Evolutionary conservation across 1,284 basidiomycete genomes (phyloP).

Genomic region (Cerrena zonata): DNA sequence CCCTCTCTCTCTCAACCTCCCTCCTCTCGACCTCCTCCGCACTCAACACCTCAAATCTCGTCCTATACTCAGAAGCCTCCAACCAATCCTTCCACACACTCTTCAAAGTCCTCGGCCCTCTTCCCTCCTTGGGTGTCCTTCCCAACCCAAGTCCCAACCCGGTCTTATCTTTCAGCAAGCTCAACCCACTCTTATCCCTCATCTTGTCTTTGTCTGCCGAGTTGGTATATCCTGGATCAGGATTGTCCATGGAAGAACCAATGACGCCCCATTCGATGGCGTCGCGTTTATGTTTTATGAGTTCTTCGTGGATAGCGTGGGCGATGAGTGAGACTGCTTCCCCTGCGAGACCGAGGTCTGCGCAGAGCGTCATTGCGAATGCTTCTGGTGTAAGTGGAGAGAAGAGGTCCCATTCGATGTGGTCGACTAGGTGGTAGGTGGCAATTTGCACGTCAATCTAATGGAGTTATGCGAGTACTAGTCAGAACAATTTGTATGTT

Average conservation of each 20-base stretch:
- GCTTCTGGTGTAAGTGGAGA: conserved; percentile 86
- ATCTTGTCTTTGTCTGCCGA: conserved; percentile 26
- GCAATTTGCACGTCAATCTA: conserved; percentile 98
- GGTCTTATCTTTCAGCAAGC: conserved; percentile 70
- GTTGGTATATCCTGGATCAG: conserved; percentile 15
- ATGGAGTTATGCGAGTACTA: background rate
- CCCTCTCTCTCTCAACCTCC: conserved; percentile 78
- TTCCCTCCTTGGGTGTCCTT: conserved; percentile 60
- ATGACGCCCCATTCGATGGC: conserved; percentile 89
- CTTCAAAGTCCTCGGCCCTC: conserved; percentile 76
- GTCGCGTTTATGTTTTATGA: conserved; percentile 91
- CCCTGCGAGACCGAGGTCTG: conserved; percentile 82
- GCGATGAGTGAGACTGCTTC: conserved; percentile 86
- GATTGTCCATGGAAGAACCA: conserved; percentile 39
- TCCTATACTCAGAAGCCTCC: conserved; percentile 87
- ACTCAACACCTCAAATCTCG: conserved; percentile 80
- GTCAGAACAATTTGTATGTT: background rate
- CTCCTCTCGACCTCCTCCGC: conserved; percentile 87
- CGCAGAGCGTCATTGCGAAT: conserved; percentile 77
- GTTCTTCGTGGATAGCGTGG: conserved; percentile 90
- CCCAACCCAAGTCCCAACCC: conserved; percentile 69
- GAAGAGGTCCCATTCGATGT: conserved; percentile 96
- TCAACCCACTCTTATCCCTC: conserved; percentile 45
- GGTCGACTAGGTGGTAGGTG: conserved; percentile 84
- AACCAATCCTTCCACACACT: conserved; percentile 94